Evolutionary conservation across 2,329 filamentous ascomycete species (phyloP).

Genomic region (Hymenoscyphus repandus): DNA sequence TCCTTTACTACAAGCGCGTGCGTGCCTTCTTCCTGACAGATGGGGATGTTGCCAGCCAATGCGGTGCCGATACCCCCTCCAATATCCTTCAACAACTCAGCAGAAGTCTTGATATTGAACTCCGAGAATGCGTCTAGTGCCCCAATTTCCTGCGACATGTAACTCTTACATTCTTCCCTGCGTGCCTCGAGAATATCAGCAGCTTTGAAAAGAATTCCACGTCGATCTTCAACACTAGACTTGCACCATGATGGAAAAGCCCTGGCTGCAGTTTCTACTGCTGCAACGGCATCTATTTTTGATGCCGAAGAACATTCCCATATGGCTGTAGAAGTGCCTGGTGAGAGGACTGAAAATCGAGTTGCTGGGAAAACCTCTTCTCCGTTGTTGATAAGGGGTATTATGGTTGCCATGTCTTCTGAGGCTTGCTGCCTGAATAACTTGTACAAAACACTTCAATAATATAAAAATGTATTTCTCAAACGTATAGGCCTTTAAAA

Average conservation of each 20-base stretch:
- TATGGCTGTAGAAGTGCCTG: too few relatives aligned
- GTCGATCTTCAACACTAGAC: constrained; percentile 45
- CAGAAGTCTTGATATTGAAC: constrained; percentile 26
- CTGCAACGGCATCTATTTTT: too few relatives aligned
- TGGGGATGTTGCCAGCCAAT: constrained; percentile 33
- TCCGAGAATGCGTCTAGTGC: constrained; percentile 30
- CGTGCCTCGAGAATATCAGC: constrained; percentile 47
- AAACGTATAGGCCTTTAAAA: too few relatives aligned
- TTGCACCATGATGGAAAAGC: constrained; percentile 55
- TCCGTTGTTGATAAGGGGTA: too few relatives aligned
- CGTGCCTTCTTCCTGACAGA: constrained; percentile 39
- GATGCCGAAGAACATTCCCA: too few relatives aligned
- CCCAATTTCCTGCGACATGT: constrained; percentile 42
- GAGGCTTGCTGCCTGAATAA: too few relatives aligned
- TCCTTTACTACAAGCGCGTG: constrained; percentile 61
- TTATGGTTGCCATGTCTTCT: too few relatives aligned
- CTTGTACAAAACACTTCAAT: too few relatives aligned
- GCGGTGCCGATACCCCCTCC: constrained; percentile 35
- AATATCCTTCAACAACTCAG: constrained; percentile 36
- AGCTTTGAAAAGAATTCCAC: constrained; percentile 50
- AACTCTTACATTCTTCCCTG: constrained; percentile 41
- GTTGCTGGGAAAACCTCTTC: too few relatives aligned
- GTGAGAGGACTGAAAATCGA: too few relatives aligned
- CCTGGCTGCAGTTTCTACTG: constrained; percentile 47
- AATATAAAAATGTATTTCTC: too few relatives aligned